Evolutionary conservation across 768 basidiomycete genomes (phyloP), one percentile per base, ranked within the genome.

Genomic region (Kwoniella sp.): DNA sequence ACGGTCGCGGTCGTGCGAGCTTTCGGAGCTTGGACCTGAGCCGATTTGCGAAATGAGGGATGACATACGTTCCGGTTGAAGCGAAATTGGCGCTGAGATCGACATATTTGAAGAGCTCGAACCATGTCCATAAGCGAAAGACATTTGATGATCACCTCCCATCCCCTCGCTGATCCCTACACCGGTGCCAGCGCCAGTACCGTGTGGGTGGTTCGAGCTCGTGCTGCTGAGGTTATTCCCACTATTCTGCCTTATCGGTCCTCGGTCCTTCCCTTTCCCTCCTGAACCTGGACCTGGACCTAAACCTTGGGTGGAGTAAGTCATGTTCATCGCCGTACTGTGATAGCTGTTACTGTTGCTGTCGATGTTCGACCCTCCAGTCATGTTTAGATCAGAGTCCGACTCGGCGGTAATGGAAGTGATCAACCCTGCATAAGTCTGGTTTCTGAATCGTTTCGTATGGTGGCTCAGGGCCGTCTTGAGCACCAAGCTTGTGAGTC

Each of bases 361-460:
- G n/a, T n/a, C n/a, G n/a, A n/a, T n/a, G n/a, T n/a, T n/a, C n/a
- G n/a, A n/a, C n/a, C n/a, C n/a, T n/a, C n/a, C n/a, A n/a, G n/a
- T n/a, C n/a, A n/a, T n/a, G n/a, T n/a, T n/a, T n/a, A n/a, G n/a
- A n/a, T n/a, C n/a, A n/a, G n/a, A n/a, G n/a, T 17, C 41, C 34
- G 60, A 60, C 54, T 74, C 71, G 4, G 73, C 74, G 4, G 76
- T 77, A 45, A 77, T 60, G 38, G 67, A 67, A 8, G 68, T 68
- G 60, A 77, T 77, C 45, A 77, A 50, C 23, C 76, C 66, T 7
- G 76, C 76, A 67, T 77, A 77, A 22, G 76, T 77, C 50, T 74
- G 72, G 50, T 72, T 73, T 31, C 58, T 53, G 60, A 77, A 77
- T 56, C 76, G 66, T 23, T 71, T 68, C 4, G 73, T 73, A 53